These are phyloP conservation scores for Coprinellus micaceus DNA, from an alignment of 768 basidiomycete genomes.

Conservation along the genomic window DNA sequence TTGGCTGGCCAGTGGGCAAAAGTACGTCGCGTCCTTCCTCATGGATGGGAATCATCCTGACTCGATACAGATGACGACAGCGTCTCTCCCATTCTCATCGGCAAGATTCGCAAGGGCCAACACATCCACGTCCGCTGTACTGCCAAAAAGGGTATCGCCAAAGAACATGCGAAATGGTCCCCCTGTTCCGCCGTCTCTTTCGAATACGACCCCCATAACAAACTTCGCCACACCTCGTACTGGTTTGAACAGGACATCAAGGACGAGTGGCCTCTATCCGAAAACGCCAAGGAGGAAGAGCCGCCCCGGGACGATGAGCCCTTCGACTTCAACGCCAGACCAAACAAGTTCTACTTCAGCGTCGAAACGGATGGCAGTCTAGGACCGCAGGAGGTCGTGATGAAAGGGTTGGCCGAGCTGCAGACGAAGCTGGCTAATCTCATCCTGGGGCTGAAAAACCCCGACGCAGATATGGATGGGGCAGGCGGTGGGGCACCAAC, in stretches of 20 bases:
- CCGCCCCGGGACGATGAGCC: conserved; percentile 71
- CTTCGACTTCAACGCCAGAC: conserved; percentile 87
- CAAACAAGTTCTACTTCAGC: conserved; percentile 89
- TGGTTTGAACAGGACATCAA: conserved; percentile 86
- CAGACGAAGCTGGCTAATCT: conserved; percentile 80
- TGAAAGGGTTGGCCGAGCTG: conserved; percentile 78
- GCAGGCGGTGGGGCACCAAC: not conserved
- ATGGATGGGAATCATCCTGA: conserved; percentile 7
- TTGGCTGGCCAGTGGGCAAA: conserved; percentile 85
- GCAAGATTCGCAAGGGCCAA: conserved; percentile 92
- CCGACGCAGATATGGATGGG: not conserved
- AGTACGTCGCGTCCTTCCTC: conserved; percentile 38
- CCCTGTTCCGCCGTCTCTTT: conserved; percentile 93
- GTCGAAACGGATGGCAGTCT: conserved; percentile 93
- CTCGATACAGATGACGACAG: conserved; percentile 52
- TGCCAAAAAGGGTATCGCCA: conserved; percentile 96
- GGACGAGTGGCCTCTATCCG: conserved; percentile 87
- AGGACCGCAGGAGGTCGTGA: conserved; percentile 82
- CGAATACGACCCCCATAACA: conserved; percentile 98
- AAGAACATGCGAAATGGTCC: conserved; percentile 99
- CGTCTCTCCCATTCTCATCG: conserved; percentile 72
- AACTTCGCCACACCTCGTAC: conserved; percentile 90
- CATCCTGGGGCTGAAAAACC: conserved; percentile 66
- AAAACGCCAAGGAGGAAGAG: conserved; percentile 84
- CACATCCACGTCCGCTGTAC: conserved; percentile 81